Conservation (phyloP, 768 basidiomycete species). For the Collybiopsis luxurians region DNA sequence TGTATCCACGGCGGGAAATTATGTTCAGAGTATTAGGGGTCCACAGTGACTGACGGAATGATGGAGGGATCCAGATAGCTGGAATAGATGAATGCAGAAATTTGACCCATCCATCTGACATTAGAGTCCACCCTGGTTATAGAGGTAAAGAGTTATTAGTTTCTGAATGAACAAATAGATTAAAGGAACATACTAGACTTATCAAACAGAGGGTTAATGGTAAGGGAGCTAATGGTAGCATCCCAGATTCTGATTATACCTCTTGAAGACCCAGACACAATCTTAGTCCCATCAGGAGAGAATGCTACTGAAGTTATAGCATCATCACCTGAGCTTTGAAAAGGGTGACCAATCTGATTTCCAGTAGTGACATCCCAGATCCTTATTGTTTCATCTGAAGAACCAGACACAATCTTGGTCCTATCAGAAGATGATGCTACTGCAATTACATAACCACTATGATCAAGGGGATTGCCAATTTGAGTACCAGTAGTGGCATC, state of each 20-base stretch:
- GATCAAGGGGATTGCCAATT: background rate
- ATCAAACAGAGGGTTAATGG: background rate
- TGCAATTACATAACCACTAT: background rate
- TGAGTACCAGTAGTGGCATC: background rate
- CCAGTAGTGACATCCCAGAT: background rate
- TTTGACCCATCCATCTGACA: too few species aligned
- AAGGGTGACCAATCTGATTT: background rate
- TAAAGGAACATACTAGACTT: too few species aligned
- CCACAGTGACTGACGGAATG: too few species aligned
- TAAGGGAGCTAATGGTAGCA: background rate
- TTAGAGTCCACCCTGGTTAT: too few species aligned
- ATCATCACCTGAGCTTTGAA: background rate
- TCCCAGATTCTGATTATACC: background rate
- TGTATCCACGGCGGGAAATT: too few species aligned
- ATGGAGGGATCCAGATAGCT: too few species aligned
- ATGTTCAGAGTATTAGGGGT: too few species aligned
- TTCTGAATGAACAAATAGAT: too few species aligned
- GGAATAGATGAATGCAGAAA: too few species aligned
- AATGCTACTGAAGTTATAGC: background rate
- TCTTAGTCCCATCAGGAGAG: background rate
- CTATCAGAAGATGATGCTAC: slow-evolving; percentile 19
- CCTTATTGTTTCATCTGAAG: slow-evolving; percentile 4
- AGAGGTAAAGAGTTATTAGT: too few species aligned
- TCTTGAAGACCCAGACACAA: background rate
- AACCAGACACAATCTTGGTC: background rate